Base-by-base conservation (phyloP, 306 rosid species). In the Inga leiocalycina region DNA sequence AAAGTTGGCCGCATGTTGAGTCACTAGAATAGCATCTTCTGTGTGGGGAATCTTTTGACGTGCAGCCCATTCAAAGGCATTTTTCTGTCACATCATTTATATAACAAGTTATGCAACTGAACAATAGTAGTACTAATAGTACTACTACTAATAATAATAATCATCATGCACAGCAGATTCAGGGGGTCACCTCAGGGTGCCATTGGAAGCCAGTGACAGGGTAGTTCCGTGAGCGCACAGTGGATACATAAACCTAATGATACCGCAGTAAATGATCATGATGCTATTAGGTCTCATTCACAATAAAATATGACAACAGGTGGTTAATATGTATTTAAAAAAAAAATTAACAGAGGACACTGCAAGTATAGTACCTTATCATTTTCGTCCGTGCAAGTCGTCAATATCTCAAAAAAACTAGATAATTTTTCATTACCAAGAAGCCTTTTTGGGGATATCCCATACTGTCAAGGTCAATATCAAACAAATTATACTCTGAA, bases 61-160 rank as follows among this genome's bases (percentile, higher is more conserved):
- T 45, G 75, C 71, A 56, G 93, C 94, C 99, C 99, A 96, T 85
- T 93, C 97, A 66, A 93, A 96, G 80, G 97, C 92, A 17, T 93
- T 95, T 95, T 95, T 93, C 99, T 95, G 86, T n/a, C 20, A 66
- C 83, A 88, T 72, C 66, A 79, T 76, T 84, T 52, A 68, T n/a
- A 48, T 52, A 79, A 17, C 43, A 79, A 35, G 79, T 77, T 83
- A 80, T 46, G 34, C 15, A 49, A 3, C 43, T 39, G 43, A 39
- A 39, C 43, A 39, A 39, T 5, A 35, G 37, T 35, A 35, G 16
- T 46, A 12, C 3, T 48, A 14, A 11, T 49, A 3, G 54, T 4
- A 32, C 34, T 4, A 49, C 3, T 14, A 49, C 3, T 14, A 49
- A 3, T 14, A 12, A 11, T 49, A 49, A 49, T 14, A 49, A 49